Percentiles rank a stretch among this genome's conserved stretches.
phyloP scores from a whole-genome alignment of 2,329 filamentous ascomycete genomes.

The Colletotrichum liriopes region DNA sequence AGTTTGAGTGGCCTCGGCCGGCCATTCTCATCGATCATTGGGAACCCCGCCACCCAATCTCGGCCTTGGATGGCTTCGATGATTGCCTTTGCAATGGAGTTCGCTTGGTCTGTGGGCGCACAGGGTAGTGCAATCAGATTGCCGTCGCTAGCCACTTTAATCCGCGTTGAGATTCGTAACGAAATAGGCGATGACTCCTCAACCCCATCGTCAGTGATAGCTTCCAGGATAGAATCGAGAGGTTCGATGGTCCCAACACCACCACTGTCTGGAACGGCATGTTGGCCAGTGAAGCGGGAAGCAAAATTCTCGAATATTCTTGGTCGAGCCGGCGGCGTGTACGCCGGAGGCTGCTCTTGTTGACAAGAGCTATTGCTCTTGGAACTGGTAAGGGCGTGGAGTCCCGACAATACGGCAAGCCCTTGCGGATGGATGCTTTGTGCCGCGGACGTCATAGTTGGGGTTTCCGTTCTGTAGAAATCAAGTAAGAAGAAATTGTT shows the following conservation, averaged over 20 bases:
- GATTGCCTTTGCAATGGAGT: slow-evolving; percentile 61
- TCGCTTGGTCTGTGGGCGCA: slow-evolving; percentile 57
- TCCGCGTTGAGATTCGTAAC: slow-evolving; percentile 64
- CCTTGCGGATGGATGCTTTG: neutral
- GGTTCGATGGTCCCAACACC: neutral
- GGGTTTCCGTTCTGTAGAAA: neutral
- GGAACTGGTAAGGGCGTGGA: neutral
- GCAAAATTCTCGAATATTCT: slow-evolving; percentile 79
- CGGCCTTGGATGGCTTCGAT: slow-evolving; percentile 58
- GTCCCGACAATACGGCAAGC: neutral
- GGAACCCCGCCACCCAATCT: slow-evolving; percentile 59
- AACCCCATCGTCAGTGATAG: neutral
- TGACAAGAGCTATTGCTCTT: slow-evolving; percentile 17
- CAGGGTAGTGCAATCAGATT: slow-evolving; percentile 64
- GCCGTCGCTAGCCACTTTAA: slow-evolving; percentile 62
- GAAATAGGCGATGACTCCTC: slow-evolving; percentile 57
- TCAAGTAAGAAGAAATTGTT: too few species aligned
- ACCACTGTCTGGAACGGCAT: neutral
- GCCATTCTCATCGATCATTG: slow-evolving; percentile 64
- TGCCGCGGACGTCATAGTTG: slow-evolving; percentile 6
- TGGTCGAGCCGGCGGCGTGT: slow-evolving; percentile 51
- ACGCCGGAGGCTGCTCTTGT: slow-evolving; percentile 41
- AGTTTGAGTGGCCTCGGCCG: slow-evolving; percentile 59
- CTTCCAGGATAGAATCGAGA: neutral
- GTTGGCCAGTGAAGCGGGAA: neutral